Base-by-base conservation (phyloP, 2,329 filamentous ascomycete genomes). In the Exophiala dermatitidis region DNA sequence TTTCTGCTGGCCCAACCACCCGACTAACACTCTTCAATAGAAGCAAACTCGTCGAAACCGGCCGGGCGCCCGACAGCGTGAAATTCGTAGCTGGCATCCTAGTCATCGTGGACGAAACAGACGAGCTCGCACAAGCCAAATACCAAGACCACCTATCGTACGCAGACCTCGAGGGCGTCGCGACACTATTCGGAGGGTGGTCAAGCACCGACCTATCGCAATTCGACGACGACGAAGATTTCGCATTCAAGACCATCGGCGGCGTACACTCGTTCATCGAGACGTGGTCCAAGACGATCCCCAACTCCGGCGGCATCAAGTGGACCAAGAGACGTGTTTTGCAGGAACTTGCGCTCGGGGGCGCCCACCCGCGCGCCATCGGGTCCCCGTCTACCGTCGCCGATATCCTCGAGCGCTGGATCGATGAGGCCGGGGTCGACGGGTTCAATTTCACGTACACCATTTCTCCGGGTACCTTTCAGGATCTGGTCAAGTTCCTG, bases 361-460 rank as follows among this genome's bases (percentile, higher is more conserved):
- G 76, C 0, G 63, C 77, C 19, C 72, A 73, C 0, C 74, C 76
- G 0, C 70, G 77, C 1, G 63, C 68, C 3, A 69, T 79, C 9
- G 77, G 85, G 0, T 86, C 82, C 0, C 71, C 84, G 0, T 67
- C 74, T n/a, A 78, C 81, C 59, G 82, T 88, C 1, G 85, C 82
- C 0, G 83, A 88, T 63, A 74, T 77, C 37, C 73, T 88, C 48
- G 81, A 88, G 67, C 68, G 72, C 0, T 88, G 84, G 84, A 72
- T 86, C 0, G 64, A 72, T 3, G 83, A 86, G 64, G 83, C 81
- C 0, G 84, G 85, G 59, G 77, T 88, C 1, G 85, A 88, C 64
- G 84, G 85, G 0, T 89, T 89, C 68, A 89, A 88, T 60, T 54
- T 77, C 29, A 69, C 65, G 3, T 74, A 50, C 29, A 38, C 77